A percentile compares a stretch with the other conserved stretches of the same genome.
Evolutionary conservation across 768 basidiomycete genomes (phyloP).

Genomic region (Gloeostereum incarnatum): DNA sequence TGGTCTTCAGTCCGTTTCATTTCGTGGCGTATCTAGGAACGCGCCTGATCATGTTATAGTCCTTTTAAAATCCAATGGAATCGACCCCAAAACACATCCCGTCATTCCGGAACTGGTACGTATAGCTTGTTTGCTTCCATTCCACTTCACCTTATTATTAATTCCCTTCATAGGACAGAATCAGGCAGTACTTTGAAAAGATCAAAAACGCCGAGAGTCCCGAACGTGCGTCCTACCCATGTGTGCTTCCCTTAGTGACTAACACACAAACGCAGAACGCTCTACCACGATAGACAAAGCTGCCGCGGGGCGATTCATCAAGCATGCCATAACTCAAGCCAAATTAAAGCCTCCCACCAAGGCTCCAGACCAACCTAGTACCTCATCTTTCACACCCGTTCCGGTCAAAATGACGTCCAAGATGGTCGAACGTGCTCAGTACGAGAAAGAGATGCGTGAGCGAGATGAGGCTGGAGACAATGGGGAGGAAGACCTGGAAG

Average conservation of each 20-base stretch:
- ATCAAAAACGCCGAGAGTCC: conserved; percentile 67
- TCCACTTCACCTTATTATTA: neutral
- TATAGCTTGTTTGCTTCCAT: conserved; percentile 11
- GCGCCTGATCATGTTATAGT: conserved; percentile 33
- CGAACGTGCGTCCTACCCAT: conserved; percentile 31
- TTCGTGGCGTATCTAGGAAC: neutral
- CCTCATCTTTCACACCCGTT: conserved; percentile 15
- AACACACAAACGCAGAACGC: conserved; percentile 2
- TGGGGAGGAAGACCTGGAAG: conserved; percentile 27
- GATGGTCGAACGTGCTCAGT: conserved; percentile 62
- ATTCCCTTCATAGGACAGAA: conserved; percentile 43
- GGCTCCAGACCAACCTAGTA: conserved; percentile 2
- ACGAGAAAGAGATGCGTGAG: conserved; percentile 46
- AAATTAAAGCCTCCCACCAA: conserved; percentile 23
- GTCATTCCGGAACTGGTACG: conserved; percentile 72
- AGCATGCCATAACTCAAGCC: conserved; percentile 67
- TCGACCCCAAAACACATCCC: conserved; percentile 73
- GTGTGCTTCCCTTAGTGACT: neutral
- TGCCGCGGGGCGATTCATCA: conserved; percentile 78
- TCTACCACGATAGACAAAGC: conserved; percentile 55
- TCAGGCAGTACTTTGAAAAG: conserved; percentile 77
- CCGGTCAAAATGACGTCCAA: conserved; percentile 58
- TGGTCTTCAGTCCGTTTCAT: conserved; percentile 63
- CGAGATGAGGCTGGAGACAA: conserved; percentile 10
- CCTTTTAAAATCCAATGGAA: conserved; percentile 71